Evolutionary conservation across 768 basidiomycete species (phyloP).

Genomic region (Mycena venus): DNA sequence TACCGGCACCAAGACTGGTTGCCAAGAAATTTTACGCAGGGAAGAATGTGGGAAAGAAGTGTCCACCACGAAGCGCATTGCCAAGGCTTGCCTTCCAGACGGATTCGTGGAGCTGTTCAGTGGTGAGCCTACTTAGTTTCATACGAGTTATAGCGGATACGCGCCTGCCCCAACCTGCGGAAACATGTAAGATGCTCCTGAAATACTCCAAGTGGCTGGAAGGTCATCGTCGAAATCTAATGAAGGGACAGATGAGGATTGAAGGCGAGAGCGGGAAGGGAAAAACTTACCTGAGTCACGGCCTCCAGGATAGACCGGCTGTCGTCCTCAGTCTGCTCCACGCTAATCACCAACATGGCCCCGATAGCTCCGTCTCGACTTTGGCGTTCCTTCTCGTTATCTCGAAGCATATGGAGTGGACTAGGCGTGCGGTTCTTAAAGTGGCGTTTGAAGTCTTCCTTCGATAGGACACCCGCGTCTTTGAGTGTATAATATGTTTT

Average conservation of each 20-base stretch:
- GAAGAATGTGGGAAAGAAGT: not conserved
- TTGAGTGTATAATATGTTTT: constrained; percentile 20
- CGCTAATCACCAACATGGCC: constrained; percentile 15
- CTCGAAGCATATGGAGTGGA: not conserved
- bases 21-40: too few species aligned
- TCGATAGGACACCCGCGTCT: not conserved
- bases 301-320: not conserved
- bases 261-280: not conserved
- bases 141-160: not conserved
- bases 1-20: too few species aligned
- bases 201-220: constrained; percentile 15
- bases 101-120: not conserved
- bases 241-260: not conserved
- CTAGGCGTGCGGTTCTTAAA: not conserved
- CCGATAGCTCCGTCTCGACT: constrained; percentile 1
- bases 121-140: not conserved
- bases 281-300: not conserved
- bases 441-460: not conserved
- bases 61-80: constrained; percentile 13
- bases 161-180: not conserved
- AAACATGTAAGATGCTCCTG: constrained; percentile 1
- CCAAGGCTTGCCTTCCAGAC: constrained; percentile 13
- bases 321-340: constrained; percentile 13
- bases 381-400: not conserved
- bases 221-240: not conserved